Evolutionary conservation across 1,284 basidiomycete genomes (phyloP).

Genomic region (Moesziomyces sp.): DNA sequence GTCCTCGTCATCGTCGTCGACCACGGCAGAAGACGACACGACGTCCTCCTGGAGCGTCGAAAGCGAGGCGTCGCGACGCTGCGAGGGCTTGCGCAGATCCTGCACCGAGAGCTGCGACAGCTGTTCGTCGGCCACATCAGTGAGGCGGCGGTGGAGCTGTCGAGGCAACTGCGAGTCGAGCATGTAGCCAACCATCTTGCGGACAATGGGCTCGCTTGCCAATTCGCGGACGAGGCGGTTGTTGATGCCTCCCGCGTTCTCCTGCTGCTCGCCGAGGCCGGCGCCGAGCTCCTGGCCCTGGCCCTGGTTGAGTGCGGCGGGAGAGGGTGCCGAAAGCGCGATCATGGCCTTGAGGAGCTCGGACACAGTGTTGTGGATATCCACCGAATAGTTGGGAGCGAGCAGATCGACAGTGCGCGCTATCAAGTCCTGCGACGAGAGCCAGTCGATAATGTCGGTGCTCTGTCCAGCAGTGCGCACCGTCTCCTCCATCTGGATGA

Average conservation of each 20-base stretch:
- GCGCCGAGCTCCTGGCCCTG: conserved; percentile 64
- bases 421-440: conserved; percentile 86
- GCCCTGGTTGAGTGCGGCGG: conserved; percentile 71
- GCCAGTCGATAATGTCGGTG: conserved; percentile 86
- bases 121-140: conserved; percentile 54
- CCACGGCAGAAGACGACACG: conserved; percentile 47
- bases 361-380: conserved; percentile 86
- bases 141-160: conserved; percentile 40
- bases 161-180: conserved; percentile 72
- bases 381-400: conserved; percentile 79
- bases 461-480: conserved; percentile 73
- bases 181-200: conserved; percentile 82
- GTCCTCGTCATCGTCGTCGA: conserved; percentile 64
- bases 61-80: conserved; percentile 13
- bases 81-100: conserved; percentile 37
- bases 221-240: conserved; percentile 91
- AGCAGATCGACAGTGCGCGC: conserved; percentile 83
- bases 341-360: conserved; percentile 96
- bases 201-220: conserved; percentile 80
- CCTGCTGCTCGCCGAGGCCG: conserved; percentile 37
- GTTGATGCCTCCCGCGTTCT: conserved; percentile 61
- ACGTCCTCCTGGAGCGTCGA: conserved; percentile 34
- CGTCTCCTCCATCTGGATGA: conserved; percentile 90
- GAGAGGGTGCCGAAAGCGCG: conserved; percentile 89
- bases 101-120: conserved; percentile 32